A percentile compares a stretch with the other conserved stretches of the same genome.
Evolutionary conservation across 1,284 basidiomycete genomes (phyloP).

Genomic region (Ustilago hordei): DNA sequence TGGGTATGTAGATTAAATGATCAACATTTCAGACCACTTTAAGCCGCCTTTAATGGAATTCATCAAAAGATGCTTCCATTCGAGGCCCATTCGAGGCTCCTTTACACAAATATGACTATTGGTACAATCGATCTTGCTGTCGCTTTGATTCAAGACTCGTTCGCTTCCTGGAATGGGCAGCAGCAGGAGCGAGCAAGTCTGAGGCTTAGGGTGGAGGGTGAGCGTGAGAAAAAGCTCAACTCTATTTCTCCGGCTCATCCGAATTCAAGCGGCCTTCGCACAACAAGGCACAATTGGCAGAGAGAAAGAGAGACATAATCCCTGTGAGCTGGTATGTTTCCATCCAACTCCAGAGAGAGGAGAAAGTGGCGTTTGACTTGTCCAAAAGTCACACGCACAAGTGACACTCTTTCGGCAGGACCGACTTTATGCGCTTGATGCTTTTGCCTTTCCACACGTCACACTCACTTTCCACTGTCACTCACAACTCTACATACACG

Average conservation of each 20-base stretch:
- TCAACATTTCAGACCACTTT: slow-evolving; percentile 11
- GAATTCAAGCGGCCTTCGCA: neutral
- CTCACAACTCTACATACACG: neutral
- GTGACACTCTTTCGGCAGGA: slow-evolving; percentile 7
- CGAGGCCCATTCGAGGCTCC: neutral
- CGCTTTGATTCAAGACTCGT: neutral
- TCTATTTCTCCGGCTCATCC: slow-evolving; percentile 13
- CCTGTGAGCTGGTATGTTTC: no score
- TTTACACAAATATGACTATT: neutral
- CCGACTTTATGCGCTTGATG: no score
- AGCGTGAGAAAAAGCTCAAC: neutral
- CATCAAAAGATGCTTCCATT: slow-evolving; percentile 1
- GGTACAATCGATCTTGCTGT: slow-evolving; percentile 5
- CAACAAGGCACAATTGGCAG: no score
- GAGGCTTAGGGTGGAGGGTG: neutral
- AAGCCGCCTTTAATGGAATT: slow-evolving; percentile 2
- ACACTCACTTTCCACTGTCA: neutral
- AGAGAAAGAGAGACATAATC: no score
- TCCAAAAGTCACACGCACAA: slow-evolving; percentile 1
- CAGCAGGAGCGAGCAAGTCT: neutral
- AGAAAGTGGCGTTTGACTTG: no score
- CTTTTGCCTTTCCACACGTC: slow-evolving; percentile 1
- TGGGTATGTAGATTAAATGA: neutral
- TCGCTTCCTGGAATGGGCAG: neutral
- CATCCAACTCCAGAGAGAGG: no score